Percentiles rank a stretch among this genome's conserved stretches.
These are phyloP conservation scores for Silene noctiflora DNA, from an alignment of 179 eudicot genomes.

Conservation along the genomic window DNA sequence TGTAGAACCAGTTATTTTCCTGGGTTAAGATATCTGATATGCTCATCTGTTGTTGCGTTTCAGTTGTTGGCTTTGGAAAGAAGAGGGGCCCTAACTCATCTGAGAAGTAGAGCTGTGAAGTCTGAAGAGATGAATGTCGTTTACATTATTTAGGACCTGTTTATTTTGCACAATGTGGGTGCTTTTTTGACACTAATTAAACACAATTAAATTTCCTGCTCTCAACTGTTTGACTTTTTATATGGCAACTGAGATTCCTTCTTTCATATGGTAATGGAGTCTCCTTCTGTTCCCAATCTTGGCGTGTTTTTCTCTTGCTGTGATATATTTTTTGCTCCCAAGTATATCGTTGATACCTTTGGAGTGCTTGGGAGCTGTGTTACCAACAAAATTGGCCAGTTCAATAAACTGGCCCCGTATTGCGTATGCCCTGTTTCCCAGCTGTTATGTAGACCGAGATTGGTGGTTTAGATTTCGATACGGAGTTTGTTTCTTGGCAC, in stretches of 20 bases:
- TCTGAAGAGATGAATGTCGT: not conserved
- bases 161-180: not conserved
- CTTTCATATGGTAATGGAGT: no score
- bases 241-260: not conserved
- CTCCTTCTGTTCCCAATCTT: not conserved
- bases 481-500: no score
- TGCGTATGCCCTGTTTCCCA: no score
- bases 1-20: no score
- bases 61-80: slow-evolving; percentile 62
- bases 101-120: slow-evolving; percentile 38
- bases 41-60: slow-evolving; percentile 14
- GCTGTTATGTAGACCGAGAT: no score
- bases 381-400: no score
- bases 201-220: not conserved
- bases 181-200: not conserved
- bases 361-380: no score
- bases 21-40: not conserved
- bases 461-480: no score
- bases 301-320: not conserved
- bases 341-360: no score
- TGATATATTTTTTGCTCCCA: not conserved
- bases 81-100: slow-evolving; percentile 67
- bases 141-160: not conserved
- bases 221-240: not conserved
- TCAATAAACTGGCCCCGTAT: no score